Evolutionary conservation across 2,329 filamentous ascomycete genomes (phyloP).

Genomic region (Endoconidiophora polonica): DNA sequence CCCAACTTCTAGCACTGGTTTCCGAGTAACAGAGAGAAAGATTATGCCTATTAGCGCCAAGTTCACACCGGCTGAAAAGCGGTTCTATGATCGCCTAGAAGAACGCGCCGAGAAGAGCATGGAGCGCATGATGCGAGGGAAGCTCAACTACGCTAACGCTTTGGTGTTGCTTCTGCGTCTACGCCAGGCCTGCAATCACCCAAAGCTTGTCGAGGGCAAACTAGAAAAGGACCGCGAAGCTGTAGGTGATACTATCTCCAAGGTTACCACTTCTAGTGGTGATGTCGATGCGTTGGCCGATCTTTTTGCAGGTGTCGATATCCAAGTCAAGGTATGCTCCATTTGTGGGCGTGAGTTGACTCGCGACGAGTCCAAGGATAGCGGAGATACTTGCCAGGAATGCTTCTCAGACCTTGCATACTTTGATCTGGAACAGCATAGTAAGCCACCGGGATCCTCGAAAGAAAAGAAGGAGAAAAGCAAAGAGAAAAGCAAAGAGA

Average conservation of each 20-base stretch:
- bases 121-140: conserved; percentile 70
- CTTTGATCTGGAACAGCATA: conserved; percentile 32
- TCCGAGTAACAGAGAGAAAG: conserved; percentile 84
- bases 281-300: conserved; percentile 74
- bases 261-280: conserved; percentile 32
- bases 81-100: conserved; percentile 74
- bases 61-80: conserved; percentile 63
- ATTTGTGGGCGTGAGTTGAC: conserved; percentile 60
- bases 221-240: conserved; percentile 75
- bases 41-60: conserved; percentile 64
- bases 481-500: conserved; percentile 16
- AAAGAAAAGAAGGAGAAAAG: conserved; percentile 17
- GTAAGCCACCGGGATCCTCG: conserved; percentile 25
- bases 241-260: conserved; percentile 26
- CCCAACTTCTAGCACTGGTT: conserved; percentile 40
- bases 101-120: conserved; percentile 73
- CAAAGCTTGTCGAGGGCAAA: conserved; percentile 70
- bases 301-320: conserved; percentile 68
- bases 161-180: conserved; percentile 81
- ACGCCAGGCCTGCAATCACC: conserved; percentile 89
- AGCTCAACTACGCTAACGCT: conserved; percentile 82
- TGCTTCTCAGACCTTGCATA: conserved; percentile 61
- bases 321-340: conserved; percentile 63
- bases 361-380: conserved; percentile 25
- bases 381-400: conserved; percentile 46